Evolutionary conservation across 2,329 filamentous ascomycete species (phyloP), one percentile per base, ranked within the genome.

Genomic region (Cercospora brassicicola): DNA sequence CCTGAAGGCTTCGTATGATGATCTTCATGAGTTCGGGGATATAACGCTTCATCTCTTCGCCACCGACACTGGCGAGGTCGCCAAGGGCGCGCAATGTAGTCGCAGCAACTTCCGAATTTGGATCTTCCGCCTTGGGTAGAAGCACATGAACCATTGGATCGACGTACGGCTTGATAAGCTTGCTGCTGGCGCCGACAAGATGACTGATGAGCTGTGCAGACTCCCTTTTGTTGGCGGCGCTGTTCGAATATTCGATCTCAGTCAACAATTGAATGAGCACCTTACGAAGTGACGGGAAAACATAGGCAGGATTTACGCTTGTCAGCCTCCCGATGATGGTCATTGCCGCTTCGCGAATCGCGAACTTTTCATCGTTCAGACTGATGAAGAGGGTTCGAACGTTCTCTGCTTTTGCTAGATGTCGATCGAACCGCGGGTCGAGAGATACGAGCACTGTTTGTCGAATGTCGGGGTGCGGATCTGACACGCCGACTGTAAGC

Each of bases 381-480:
- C 95, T 94, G 68, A 98, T 90, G 80, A 99, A 98, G 0, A 99
- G 82, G 13, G 94, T 97, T 20, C 96, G 89, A 59, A 99, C 96
- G 76, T 99, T 99, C 79, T 99, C 94, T 0, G 96, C 94, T 79
- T 97, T 96, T 51, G 93, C 93, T n/a, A 99, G 85, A 78, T 99
- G 95, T 57, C 93, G 90, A 77, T 99, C 95, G 76, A 99, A 99
- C 62, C 95, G 91, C 72, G 92, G 89, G 78, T 98, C 95, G 9
- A 99, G 85, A 18, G 95, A 95, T 60, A 90, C 89, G 23, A 99
- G 85, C 2, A 99, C 94, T 0, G 93, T 96, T 74, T 89, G 87
- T 67, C 95, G 89, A 71, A 99, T 99, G 73, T 91, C 91, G 13
- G 93, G 87, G 73, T 97, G 93, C 11, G 83, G 89, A 77, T 99